Percentiles rank a stretch among this genome's conserved stretches.
These are phyloP conservation scores for Aspergillus cejpii DNA, from an alignment of 2,329 filamentous ascomycete species.

Conservation along the genomic window DNA sequence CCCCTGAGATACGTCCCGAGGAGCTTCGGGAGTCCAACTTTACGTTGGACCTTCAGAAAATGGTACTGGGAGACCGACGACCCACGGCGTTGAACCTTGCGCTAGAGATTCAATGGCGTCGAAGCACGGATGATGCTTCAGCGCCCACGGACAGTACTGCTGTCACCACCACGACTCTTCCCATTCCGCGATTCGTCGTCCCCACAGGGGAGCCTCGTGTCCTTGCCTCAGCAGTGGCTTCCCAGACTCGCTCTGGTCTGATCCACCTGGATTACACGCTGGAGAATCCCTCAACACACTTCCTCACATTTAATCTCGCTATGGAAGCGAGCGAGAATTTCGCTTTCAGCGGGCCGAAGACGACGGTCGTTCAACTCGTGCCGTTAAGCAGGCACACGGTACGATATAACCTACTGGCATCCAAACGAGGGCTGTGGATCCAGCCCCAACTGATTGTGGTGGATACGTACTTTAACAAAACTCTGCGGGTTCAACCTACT, in stretches of 20 bases:
- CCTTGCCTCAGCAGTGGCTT: conserved; percentile 47
- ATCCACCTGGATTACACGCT: conserved; percentile 60
- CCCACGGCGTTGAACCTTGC: conserved; percentile 67
- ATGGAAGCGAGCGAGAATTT: conserved; percentile 94
- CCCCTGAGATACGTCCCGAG: conserved; percentile 53
- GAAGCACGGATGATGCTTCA: conserved; percentile 37
- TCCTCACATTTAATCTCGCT: conserved; percentile 81
- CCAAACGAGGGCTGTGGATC: conserved; percentile 59
- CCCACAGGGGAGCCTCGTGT: conserved; percentile 83
- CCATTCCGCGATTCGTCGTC: conserved; percentile 72
- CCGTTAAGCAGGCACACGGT: conserved; percentile 70
- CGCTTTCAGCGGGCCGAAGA: conserved; percentile 84
- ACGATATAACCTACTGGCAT: conserved; percentile 67
- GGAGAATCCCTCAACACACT: conserved; percentile 91
- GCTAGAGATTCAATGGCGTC: conserved; percentile 71
- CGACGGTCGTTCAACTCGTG: conserved; percentile 69
- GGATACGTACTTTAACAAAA: conserved; percentile 91
- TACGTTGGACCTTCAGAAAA: conserved; percentile 66
- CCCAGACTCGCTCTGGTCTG: conserved; percentile 28
- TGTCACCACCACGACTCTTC: conserved; percentile 60
- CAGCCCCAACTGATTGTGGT: conserved; percentile 67
- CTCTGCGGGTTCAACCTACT: conserved; percentile 70
- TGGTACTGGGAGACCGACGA: conserved; percentile 72
- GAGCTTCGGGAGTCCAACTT: conserved; percentile 67
- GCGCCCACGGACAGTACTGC: conserved; percentile 22